phyloP scores from a whole-genome alignment of 2,329 filamentous ascomycete genomes.

The Reticulascus tulasneorum region DNA sequence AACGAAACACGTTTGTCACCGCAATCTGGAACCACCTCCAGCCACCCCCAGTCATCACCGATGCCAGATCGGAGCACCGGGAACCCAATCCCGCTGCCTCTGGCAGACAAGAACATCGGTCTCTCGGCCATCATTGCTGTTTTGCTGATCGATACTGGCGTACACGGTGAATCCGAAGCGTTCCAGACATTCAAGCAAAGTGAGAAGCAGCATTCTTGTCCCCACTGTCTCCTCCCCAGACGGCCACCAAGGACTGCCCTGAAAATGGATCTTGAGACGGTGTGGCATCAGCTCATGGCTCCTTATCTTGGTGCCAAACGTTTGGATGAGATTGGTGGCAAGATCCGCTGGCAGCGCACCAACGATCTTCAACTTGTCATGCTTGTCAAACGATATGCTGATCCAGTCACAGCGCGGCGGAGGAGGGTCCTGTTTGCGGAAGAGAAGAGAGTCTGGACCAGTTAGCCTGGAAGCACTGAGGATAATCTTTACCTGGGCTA shows the following conservation, averaged over 20 bases:
- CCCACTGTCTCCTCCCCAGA: constrained; percentile 28
- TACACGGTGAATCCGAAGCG: constrained; percentile 33
- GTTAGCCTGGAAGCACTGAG: background rate
- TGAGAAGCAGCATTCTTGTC: constrained; percentile 28
- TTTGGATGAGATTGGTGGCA: constrained; percentile 11
- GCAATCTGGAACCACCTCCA: no score
- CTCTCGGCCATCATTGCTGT: constrained; percentile 3
- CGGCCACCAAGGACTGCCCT: constrained; percentile 27
- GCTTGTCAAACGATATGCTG: constrained; percentile 27
- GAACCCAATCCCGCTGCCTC: constrained; percentile 8
- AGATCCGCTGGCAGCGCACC: constrained; percentile 21
- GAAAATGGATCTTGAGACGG: constrained; percentile 26
- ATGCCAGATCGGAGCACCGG: constrained; percentile 4
- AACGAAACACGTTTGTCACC: no score
- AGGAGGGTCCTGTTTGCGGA: constrained; percentile 27
- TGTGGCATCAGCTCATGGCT: constrained; percentile 10
- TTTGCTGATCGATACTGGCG: constrained; percentile 29
- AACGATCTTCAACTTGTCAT: constrained; percentile 26
- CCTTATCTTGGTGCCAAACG: constrained; percentile 12
- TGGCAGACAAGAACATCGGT: constrained; percentile 13
- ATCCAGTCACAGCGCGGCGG: constrained; percentile 32
- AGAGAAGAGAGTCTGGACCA: constrained; percentile 28
- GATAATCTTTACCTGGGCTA: no score
- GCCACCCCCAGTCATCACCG: no score
- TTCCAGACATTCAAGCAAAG: constrained; percentile 28